Evolutionary conservation across 1,284 basidiomycete species (phyloP).

Genomic region (Sphagnurus paluster): DNA sequence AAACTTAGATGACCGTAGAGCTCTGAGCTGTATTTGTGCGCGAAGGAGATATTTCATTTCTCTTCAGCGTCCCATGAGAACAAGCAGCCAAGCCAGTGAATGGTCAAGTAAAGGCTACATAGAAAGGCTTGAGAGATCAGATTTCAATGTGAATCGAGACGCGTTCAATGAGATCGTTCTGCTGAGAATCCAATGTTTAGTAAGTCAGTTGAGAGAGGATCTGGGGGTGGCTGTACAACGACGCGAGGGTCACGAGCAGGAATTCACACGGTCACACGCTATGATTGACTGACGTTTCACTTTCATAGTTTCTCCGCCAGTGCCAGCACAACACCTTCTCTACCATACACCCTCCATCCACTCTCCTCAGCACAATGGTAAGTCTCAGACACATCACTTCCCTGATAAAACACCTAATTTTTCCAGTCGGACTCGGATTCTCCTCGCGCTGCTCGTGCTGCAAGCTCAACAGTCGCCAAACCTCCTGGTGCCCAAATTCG

Average conservation of each 20-base stretch:
- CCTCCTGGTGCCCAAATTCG: conserved; percentile 79
- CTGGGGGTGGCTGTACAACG: neutral
- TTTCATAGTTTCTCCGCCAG: conserved; percentile 24
- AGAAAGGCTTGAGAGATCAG: too few relatives aligned
- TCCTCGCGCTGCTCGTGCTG: conserved; percentile 41
- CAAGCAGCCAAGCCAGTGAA: too few relatives aligned
- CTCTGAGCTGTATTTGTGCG: too few relatives aligned
- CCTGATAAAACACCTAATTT: neutral
- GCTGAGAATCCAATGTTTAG: too few relatives aligned
- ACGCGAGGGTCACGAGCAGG: neutral
- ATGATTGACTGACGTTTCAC: conserved; percentile 24
- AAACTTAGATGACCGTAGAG: too few relatives aligned
- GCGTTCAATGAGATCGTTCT: too few relatives aligned
- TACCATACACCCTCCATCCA: conserved; percentile 9
- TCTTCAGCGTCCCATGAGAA: too few relatives aligned
- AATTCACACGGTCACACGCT: conserved; percentile 19
- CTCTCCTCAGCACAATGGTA: conserved; percentile 31
- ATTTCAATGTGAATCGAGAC: too few relatives aligned
- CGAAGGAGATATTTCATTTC: too few relatives aligned
- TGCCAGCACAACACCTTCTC: conserved; percentile 18
- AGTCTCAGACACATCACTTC: conserved; percentile 9
- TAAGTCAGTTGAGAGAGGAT: neutral
- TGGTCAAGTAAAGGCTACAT: too few relatives aligned
- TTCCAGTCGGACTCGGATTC: conserved; percentile 67
- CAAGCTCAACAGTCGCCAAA: conserved; percentile 53